These are phyloP conservation scores for Arctostaphylos glauca DNA, from an alignment of 148 eudicot genomes.

Conservation along the genomic window DNA sequence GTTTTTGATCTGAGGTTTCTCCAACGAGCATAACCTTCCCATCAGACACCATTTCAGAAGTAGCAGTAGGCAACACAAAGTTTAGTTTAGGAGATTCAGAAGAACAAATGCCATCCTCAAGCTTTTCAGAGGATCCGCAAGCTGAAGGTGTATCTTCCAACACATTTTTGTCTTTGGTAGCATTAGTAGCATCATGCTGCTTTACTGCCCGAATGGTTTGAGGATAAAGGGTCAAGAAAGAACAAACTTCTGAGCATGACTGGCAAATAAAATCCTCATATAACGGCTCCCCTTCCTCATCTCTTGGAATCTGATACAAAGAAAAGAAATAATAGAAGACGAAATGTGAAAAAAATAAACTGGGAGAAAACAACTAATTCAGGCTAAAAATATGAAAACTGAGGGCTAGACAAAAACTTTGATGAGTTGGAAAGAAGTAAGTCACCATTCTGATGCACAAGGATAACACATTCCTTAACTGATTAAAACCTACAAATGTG, in stretches of 20 bases:
- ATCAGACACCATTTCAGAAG: slow-evolving; percentile 26
- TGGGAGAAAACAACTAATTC: neutral
- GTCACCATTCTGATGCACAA: neutral
- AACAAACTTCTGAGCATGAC: slow-evolving; percentile 57
- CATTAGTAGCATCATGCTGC: slow-evolving; percentile 36
- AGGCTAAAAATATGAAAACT: neutral
- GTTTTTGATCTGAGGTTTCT: slow-evolving; percentile 25
- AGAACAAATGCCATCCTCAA: slow-evolving; percentile 22
- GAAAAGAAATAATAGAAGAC: neutral
- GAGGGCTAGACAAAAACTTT: neutral
- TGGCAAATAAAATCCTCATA: slow-evolving; percentile 90
- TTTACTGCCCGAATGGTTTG: slow-evolving; percentile 47
- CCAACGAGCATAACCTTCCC: slow-evolving; percentile 27
- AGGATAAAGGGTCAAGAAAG: slow-evolving; percentile 74
- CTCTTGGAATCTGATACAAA: slow-evolving; percentile 71
- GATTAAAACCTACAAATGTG: neutral
- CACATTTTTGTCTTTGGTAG: slow-evolving; percentile 52
- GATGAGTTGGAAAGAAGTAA: neutral
- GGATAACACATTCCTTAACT: neutral
- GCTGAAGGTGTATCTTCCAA: slow-evolving; percentile 36
- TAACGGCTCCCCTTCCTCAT: slow-evolving; percentile 78
- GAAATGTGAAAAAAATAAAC: neutral
- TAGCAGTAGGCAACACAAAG: slow-evolving; percentile 7
- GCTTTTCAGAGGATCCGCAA: slow-evolving; percentile 34
- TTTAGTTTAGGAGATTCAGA: slow-evolving; percentile 20